Base-by-base conservation (phyloP, 257 asterid species). In the Nicotiana benthamiana region DNA sequence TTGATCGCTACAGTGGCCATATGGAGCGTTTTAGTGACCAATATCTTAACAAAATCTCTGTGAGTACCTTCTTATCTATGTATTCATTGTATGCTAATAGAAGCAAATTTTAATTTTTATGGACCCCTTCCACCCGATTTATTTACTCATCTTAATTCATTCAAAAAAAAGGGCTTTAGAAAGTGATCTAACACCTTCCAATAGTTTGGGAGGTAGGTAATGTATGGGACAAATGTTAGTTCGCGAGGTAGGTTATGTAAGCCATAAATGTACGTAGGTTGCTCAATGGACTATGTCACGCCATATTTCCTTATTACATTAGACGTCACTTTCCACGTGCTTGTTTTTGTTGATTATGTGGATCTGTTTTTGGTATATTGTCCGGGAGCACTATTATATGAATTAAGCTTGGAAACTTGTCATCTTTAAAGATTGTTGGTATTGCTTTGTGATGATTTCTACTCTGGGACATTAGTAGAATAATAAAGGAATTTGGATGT, bases 1-100 rank as follows among this genome's bases (percentile, higher is more conserved):
- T 93, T 60, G 98, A 93, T 88, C 89, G 95, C 59, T 84, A 90
- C 79, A 93, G 90, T 80, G 97, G 97, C 18, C 93, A 87, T 75
- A 87, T 85, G 36, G 97, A 89, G 53, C 85, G 92, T 83, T 88
- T 92, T 82, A 85, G 90, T 80, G 87, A 75, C 34, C 93, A 90
- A 70, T 93, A 93, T 72, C 86, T 84, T 26, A 86, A 85, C 82
- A 93, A 90, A 89, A 90, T 93, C 66, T 81, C 87, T 60, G 97
- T 93, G 86, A 90, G 97, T 89, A 72, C 77, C 84, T 34, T 36
- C 46, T 36, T 36, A 36, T 36, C 46, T 36, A 6, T 36, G 9
- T 36, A 36, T 6, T 1, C 10, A 36, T 36, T 36, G 46, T 53
- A 53, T 54, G 61, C 24, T 54, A 54, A 34, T 34, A 1, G 13